phyloP scores from a whole-genome alignment of 2,329 filamentous ascomycete genomes.

The Clonostachys byssicola region DNA sequence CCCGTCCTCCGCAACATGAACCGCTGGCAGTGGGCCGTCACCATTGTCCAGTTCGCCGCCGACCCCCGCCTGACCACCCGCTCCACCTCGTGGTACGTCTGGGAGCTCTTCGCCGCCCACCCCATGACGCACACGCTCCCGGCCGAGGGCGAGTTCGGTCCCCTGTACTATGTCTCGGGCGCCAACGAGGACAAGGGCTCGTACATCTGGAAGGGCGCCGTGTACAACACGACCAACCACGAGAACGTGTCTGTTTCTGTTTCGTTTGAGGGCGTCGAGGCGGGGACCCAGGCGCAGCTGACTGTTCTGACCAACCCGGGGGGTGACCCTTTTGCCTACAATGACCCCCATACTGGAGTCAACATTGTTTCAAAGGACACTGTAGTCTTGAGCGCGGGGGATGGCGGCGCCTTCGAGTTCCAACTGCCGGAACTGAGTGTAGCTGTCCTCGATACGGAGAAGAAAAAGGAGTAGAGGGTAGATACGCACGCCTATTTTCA shows the following conservation, averaged over 20 bases:
- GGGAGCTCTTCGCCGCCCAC: conserved; percentile 42
- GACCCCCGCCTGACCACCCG: conserved; percentile 41
- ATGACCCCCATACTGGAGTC: conserved; percentile 34
- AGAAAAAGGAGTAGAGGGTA: not conserved
- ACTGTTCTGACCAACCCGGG: conserved; percentile 37
- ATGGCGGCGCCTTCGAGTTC: conserved; percentile 45
- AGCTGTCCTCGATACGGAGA: conserved; percentile 44
- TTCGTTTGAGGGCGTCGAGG: conserved; percentile 34
- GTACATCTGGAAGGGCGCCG: conserved; percentile 45
- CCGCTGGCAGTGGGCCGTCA: conserved; percentile 46
- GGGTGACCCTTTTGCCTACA: conserved; percentile 34
- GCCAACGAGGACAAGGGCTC: conserved; percentile 31
- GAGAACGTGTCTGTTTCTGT: conserved; percentile 39
- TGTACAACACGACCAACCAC: conserved; percentile 44
- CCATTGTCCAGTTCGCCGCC: conserved; percentile 43
- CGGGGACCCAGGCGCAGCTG: conserved; percentile 32
- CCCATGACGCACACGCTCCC: conserved; percentile 41
- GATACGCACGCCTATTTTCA: not conserved
- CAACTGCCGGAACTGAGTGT: conserved; percentile 49
- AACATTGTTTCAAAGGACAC: conserved; percentile 43
- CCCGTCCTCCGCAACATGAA: conserved; percentile 45
- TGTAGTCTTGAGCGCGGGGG: conserved; percentile 30
- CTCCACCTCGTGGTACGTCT: conserved; percentile 45
- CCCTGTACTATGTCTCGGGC: conserved; percentile 46
- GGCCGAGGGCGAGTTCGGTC: conserved; percentile 31